phyloP scores from a whole-genome alignment of 495 filamentous ascomycete genomes.

The Haplographium delicatum region DNA sequence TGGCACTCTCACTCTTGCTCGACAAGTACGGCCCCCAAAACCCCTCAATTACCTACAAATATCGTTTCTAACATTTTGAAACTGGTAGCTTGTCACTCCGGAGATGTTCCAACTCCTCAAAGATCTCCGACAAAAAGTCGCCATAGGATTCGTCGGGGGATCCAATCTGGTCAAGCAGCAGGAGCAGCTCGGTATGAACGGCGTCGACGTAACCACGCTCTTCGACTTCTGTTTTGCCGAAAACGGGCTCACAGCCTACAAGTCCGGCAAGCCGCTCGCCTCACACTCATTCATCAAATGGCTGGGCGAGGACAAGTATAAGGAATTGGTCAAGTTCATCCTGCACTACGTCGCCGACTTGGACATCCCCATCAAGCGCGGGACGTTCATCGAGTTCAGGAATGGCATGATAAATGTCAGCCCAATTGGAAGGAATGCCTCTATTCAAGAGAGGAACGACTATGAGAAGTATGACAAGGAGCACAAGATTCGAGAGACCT shows the following conservation, averaged over 20 bases:
- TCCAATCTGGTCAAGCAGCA: constrained; percentile 90
- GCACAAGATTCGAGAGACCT: constrained; percentile 63
- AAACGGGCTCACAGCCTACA: constrained; percentile 90
- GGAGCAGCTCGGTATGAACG: constrained; percentile 74
- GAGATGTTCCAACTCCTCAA: constrained; percentile 81
- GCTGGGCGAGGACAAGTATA: constrained; percentile 90
- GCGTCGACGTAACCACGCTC: constrained; percentile 62
- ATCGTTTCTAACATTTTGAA: not conserved
- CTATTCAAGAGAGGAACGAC: constrained; percentile 67
- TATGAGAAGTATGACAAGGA: constrained; percentile 74
- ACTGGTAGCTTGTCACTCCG: constrained; percentile 54
- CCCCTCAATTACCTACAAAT: constrained; percentile 2
- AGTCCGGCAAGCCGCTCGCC: constrained; percentile 64
- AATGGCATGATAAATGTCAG: constrained; percentile 97
- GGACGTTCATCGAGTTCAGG: constrained; percentile 94
- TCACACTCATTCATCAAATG: constrained; percentile 83
- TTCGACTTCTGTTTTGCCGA: constrained; percentile 98
- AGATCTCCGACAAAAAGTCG: constrained; percentile 76
- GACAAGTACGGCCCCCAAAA: constrained; percentile 49
- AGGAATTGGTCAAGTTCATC: constrained; percentile 77
- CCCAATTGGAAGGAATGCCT: constrained; percentile 90
- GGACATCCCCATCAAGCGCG: constrained; percentile 82
- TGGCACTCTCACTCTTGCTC: constrained; percentile 74
- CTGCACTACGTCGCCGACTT: constrained; percentile 87
- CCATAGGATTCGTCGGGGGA: constrained; percentile 87